A percentile compares a stretch with the other conserved stretches of the same genome.
These are phyloP conservation scores for Leersia perrieri DNA, from an alignment of 176 grass and related monocot species.

Conservation along the genomic window DNA sequence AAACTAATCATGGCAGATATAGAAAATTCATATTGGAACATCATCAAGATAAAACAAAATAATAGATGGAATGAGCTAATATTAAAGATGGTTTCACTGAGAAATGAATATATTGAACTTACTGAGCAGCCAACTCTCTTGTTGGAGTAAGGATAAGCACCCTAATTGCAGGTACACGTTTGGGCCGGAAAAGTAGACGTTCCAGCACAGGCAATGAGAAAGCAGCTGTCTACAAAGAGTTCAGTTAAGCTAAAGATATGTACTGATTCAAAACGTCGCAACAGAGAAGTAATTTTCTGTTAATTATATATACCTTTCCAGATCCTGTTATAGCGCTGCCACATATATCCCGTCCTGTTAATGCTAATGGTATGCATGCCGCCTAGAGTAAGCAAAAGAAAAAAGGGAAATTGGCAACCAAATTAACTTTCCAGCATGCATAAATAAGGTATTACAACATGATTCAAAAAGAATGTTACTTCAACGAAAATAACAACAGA, in stretches of 20 bases:
- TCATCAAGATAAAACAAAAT: slow-evolving; percentile 7
- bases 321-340: slow-evolving; percentile 97
- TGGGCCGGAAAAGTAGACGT: slow-evolving; percentile 85
- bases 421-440: neutral
- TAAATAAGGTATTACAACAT: neutral
- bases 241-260: slow-evolving; percentile 27
- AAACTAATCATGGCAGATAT: neutral
- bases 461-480: neutral
- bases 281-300: slow-evolving; percentile 16
- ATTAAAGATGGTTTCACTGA: slow-evolving; percentile 4
- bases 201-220: slow-evolving; percentile 88
- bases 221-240: slow-evolving; percentile 78
- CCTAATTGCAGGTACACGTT: slow-evolving; percentile 87
- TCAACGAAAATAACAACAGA: neutral
- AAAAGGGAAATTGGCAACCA: slow-evolving; percentile 9
- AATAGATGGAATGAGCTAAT: slow-evolving; percentile 2
- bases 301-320: slow-evolving; percentile 66
- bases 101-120: slow-evolving; percentile 43
- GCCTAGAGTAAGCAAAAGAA: slow-evolving; percentile 52
- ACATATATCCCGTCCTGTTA: slow-evolving; percentile 94
- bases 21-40: neutral
- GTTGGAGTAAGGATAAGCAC: slow-evolving; percentile 97
- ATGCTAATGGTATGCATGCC: slow-evolving; percentile 92
- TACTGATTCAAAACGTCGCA: slow-evolving; percentile 17
- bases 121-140: slow-evolving; percentile 95